phyloP scores from a whole-genome alignment of 305 asterid species.

The Withania somnifera region DNA sequence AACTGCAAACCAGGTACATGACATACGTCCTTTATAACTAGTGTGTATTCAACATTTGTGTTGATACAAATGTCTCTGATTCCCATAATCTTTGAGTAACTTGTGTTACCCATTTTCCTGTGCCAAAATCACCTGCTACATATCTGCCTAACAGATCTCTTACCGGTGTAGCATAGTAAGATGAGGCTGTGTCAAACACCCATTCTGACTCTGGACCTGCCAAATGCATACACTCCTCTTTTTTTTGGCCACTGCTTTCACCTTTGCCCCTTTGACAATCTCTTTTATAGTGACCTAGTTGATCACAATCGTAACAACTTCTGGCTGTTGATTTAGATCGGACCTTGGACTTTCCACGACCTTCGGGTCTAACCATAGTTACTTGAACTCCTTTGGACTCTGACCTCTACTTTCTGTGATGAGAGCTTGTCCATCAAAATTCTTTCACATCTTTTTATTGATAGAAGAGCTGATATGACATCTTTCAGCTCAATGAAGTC shows the following conservation, averaged over 20 bases:
- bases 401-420: background rate
- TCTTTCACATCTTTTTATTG: background rate
- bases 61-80: background rate
- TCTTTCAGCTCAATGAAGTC: background rate
- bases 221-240: background rate
- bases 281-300: background rate
- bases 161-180: background rate
- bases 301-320: background rate
- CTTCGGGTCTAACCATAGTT: background rate
- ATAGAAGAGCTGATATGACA: background rate
- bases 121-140: background rate
- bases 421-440: background rate
- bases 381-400: background rate
- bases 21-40: background rate
- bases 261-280: background rate
- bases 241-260: background rate
- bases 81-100: background rate
- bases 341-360: background rate
- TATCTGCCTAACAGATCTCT: background rate
- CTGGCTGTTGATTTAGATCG: background rate
- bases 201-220: background rate
- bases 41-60: background rate
- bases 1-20: background rate
- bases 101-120: background rate
- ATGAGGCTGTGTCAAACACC: background rate